These are phyloP conservation scores for Grigorovia humatica DNA, from an alignment of 805 yeast genomes.

Conservation along the genomic window DNA sequence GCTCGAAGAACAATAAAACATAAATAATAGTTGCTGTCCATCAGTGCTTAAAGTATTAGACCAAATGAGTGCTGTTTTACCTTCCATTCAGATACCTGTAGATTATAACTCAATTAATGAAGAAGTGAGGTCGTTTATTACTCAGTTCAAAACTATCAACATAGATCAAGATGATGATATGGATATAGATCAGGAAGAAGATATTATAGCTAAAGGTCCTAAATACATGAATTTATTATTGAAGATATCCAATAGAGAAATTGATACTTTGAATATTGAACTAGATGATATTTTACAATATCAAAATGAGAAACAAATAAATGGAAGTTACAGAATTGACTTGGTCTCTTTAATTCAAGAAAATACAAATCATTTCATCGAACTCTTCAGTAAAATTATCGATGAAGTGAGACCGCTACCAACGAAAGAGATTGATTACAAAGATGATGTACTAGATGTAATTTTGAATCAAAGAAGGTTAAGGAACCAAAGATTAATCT, in stretches of 20 bases:
- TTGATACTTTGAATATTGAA: slow-evolving; percentile 57
- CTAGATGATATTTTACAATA: slow-evolving; percentile 73
- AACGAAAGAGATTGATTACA: slow-evolving; percentile 65
- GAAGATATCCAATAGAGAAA: slow-evolving; percentile 74
- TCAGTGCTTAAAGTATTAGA: neutral
- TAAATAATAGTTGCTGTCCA: neutral
- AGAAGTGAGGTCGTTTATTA: slow-evolving; percentile 53
- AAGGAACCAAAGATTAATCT: slow-evolving; percentile 64
- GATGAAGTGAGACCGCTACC: slow-evolving; percentile 81
- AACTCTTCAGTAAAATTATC: slow-evolving; percentile 60
- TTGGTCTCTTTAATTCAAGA: slow-evolving; percentile 37
- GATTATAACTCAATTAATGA: slow-evolving; percentile 59
- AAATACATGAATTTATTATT: slow-evolving; percentile 73
- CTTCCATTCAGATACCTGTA: slow-evolving; percentile 58
- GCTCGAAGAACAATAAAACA: neutral
- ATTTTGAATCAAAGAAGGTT: slow-evolving; percentile 81
- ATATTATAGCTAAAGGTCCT: slow-evolving; percentile 36
- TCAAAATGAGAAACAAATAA: slow-evolving; percentile 39
- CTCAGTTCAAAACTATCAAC: slow-evolving; percentile 44
- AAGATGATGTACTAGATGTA: slow-evolving; percentile 88
- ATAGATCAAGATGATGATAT: slow-evolving; percentile 17
- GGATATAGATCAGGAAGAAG: slow-evolving; percentile 19
- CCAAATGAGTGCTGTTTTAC: slow-evolving; percentile 34
- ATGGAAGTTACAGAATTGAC: slow-evolving; percentile 14
- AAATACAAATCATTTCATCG: slow-evolving; percentile 72